Conservation (phyloP, 2,329 filamentous ascomycete genomes). For the Trichoderma atrobrunneum region DNA sequence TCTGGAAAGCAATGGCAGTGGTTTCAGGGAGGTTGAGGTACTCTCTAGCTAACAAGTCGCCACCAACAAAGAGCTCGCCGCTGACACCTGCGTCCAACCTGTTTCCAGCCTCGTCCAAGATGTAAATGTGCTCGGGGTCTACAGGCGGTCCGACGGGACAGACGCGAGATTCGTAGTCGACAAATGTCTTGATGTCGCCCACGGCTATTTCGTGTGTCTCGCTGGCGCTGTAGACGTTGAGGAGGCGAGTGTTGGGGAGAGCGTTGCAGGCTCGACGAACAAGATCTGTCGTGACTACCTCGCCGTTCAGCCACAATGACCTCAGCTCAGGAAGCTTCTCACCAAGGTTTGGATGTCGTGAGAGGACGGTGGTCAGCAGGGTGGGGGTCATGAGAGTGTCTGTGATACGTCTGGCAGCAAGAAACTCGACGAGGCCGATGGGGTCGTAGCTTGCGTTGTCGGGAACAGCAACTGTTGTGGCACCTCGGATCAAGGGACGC, state of each 20-base stretch:
- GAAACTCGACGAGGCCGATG: slow-evolving; percentile 66
- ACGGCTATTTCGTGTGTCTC: slow-evolving; percentile 80
- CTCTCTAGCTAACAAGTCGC: slow-evolving; percentile 68
- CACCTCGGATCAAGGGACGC: slow-evolving; percentile 71
- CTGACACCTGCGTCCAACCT: slow-evolving; percentile 59
- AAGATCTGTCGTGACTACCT: slow-evolving; percentile 77
- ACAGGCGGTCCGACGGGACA: slow-evolving; percentile 73
- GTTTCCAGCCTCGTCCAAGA: slow-evolving; percentile 67
- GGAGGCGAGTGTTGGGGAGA: slow-evolving; percentile 64
- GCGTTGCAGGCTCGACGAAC: slow-evolving; percentile 65
- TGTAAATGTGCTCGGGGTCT: slow-evolving; percentile 66
- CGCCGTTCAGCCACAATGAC: slow-evolving; percentile 77
- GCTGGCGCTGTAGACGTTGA: slow-evolving; percentile 80
- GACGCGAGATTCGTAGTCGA: slow-evolving; percentile 60
- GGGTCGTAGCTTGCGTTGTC: slow-evolving; percentile 78
- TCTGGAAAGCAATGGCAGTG: slow-evolving; percentile 68
- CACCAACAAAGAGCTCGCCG: slow-evolving; percentile 75
- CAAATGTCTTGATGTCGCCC: slow-evolving; percentile 68
- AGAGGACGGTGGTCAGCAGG: slow-evolving; percentile 69
- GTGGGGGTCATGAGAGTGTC: slow-evolving; percentile 85
- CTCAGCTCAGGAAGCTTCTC: slow-evolving; percentile 62
- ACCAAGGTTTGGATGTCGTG: slow-evolving; percentile 64
- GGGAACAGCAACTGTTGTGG: slow-evolving; percentile 71
- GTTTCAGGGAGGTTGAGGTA: slow-evolving; percentile 79
- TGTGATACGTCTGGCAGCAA: slow-evolving; percentile 64